phyloP scores from a whole-genome alignment of 1,139 yeast species.

The Yamadazyma spencermartinsiae region DNA sequence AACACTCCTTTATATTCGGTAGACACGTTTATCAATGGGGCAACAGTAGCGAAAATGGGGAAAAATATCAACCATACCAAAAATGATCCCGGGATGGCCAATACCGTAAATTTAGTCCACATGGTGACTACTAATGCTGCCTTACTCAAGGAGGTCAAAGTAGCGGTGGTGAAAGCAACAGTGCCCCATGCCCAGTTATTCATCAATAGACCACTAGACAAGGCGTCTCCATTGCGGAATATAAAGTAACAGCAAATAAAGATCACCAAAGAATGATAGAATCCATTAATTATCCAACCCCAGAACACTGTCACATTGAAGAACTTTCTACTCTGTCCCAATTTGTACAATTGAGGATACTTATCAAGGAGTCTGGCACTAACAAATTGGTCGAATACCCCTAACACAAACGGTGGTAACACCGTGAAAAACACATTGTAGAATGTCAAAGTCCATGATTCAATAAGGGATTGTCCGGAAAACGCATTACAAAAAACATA shows the following conservation, averaged over 20 bases:
- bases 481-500: slow-evolving; percentile 88
- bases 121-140: slow-evolving; percentile 89
- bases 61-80: slow-evolving; percentile 79
- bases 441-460: slow-evolving; percentile 96
- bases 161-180: slow-evolving; percentile 82
- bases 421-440: slow-evolving; percentile 96
- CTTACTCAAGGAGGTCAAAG: slow-evolving; percentile 87
- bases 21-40: slow-evolving; percentile 82
- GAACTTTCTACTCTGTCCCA: slow-evolving; percentile 86
- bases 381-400: slow-evolving; percentile 95
- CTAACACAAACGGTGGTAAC: slow-evolving; percentile 92
- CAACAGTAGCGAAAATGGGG: slow-evolving; percentile 84
- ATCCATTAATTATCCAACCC: slow-evolving; percentile 97
- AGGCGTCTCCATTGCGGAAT: slow-evolving; percentile 65
- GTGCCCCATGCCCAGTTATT: slow-evolving; percentile 98
- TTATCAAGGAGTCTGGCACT: slow-evolving; percentile 85
- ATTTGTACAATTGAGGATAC: slow-evolving; percentile 88
- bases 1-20: slow-evolving; percentile 82
- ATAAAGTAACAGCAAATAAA: slow-evolving; percentile 73
- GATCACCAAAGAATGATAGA: slow-evolving; percentile 86
- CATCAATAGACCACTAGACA: slow-evolving; percentile 69
- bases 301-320: slow-evolving; percentile 91
- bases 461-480: slow-evolving; percentile 94
- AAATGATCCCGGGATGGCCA: slow-evolving; percentile 96
- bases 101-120: slow-evolving; percentile 91